phyloP scores from a whole-genome alignment of 306 rosid genomes.

The Citrullus mucosospermus region DNA sequence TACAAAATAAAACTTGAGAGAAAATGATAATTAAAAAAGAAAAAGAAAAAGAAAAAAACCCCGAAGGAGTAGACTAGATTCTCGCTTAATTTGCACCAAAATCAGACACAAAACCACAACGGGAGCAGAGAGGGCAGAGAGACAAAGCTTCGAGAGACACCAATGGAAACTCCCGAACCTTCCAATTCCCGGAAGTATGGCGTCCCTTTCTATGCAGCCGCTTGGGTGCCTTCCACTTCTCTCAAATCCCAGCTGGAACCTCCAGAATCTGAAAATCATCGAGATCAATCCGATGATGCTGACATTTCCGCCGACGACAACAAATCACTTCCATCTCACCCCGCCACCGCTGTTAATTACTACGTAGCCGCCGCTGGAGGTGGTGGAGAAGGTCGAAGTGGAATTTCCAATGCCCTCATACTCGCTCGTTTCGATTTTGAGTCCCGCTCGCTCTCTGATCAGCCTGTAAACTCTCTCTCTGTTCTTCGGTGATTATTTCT shows the following conservation, averaged over 20 bases:
- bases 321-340: conserved; percentile 8
- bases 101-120: background rate
- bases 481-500: background rate
- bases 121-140: background rate
- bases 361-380: conserved; percentile 66
- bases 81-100: background rate
- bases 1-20: too few relatives aligned
- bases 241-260: conserved; percentile 16
- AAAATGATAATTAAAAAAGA: too few relatives aligned
- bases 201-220: conserved; percentile 61
- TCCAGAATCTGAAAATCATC: background rate
- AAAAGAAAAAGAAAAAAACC: too few relatives aligned
- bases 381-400: conserved; percentile 82
- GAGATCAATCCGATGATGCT: conserved; percentile 13
- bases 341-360: conserved; percentile 7
- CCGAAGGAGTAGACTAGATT: background rate
- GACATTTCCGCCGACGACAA: conserved; percentile 19
- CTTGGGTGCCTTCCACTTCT: conserved; percentile 39
- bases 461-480: conserved; percentile 32
- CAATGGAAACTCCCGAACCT: conserved; percentile 30
- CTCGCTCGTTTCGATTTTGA: conserved; percentile 41
- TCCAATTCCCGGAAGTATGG: conserved; percentile 61
- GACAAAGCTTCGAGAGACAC: background rate
- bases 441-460: conserved; percentile 43
- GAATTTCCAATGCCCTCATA: conserved; percentile 62